Evolutionary conservation across 768 basidiomycete species (phyloP).

Genomic region (Boletus bicolor): DNA sequence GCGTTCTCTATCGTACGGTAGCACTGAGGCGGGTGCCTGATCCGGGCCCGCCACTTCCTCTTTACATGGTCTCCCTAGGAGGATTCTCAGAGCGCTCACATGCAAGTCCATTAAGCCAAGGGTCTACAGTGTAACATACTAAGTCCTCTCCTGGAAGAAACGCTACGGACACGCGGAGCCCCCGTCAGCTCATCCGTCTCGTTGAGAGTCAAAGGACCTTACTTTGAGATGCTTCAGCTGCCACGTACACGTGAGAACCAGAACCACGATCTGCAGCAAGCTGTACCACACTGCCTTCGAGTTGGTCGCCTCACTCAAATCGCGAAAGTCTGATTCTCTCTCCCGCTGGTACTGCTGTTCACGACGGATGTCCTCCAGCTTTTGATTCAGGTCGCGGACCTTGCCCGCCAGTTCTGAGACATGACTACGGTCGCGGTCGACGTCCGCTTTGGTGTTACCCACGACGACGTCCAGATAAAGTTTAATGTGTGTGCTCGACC

Average conservation of each 20-base stretch:
- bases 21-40: conserved; percentile 1
- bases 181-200: not conserved
- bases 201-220: conserved; percentile 23
- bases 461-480: conserved; percentile 94
- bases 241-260: conserved; percentile 87
- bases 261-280: conserved; percentile 77
- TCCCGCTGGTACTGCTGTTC: conserved; percentile 99
- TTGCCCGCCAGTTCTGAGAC: conserved; percentile 78
- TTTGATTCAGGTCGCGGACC: conserved; percentile 89
- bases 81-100: not conserved
- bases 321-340: conserved; percentile 84
- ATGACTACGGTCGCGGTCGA: conserved; percentile 84
- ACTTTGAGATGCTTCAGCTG: conserved; percentile 91
- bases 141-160: conserved; percentile 85
- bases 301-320: conserved; percentile 89
- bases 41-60: not conserved
- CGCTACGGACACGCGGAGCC: conserved; percentile 39
- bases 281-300: conserved; percentile 95
- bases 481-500: conserved; percentile 81
- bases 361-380: conserved; percentile 86
- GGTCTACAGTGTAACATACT: conserved; percentile 12
- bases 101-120: conserved; percentile 2
- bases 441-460: conserved; percentile 80
- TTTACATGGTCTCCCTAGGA: not conserved
- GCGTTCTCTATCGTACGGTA: not conserved